A percentile compares a stretch with the other conserved stretches of the same genome.
phyloP scores from a whole-genome alignment of 129 eudicot genomes.

The Ambrosia artemisiifolia region DNA sequence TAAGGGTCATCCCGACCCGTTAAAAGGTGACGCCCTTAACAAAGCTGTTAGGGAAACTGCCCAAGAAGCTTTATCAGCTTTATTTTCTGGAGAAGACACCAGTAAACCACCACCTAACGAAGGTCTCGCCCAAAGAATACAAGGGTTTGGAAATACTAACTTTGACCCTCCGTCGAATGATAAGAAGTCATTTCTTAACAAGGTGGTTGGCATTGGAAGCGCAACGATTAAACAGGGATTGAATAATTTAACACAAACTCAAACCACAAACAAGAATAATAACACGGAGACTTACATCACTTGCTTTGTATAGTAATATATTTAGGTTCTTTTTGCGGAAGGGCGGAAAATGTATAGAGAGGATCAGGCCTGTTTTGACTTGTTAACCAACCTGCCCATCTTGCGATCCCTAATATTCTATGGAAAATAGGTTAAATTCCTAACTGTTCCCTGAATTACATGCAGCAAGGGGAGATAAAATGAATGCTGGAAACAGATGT shows the following conservation, averaged over 20 bases:
- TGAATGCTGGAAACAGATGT: slow-evolving; percentile 67
- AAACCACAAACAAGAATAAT: slow-evolving; percentile 43
- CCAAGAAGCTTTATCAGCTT: slow-evolving; percentile 85
- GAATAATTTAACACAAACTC: slow-evolving; percentile 55
- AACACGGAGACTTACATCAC: slow-evolving; percentile 71
- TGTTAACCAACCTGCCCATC: background rate
- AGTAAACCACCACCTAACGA: slow-evolving; percentile 65
- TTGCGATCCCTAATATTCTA: background rate
- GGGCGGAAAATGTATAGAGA: background rate
- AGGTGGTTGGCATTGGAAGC: slow-evolving; percentile 81
- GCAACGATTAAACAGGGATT: slow-evolving; percentile 73
- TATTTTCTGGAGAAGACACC: slow-evolving; percentile 75
- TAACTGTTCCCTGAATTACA: background rate
- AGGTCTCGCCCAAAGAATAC: slow-evolving; percentile 62
- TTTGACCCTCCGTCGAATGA: slow-evolving; percentile 66
- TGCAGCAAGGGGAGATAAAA: slow-evolving; percentile 73
- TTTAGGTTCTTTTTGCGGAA: background rate
- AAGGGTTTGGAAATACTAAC: slow-evolving; percentile 87
- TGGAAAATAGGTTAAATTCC: background rate
- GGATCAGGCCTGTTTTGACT: background rate
- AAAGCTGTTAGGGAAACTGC: slow-evolving; percentile 90
- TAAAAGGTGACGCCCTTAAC: slow-evolving; percentile 87
- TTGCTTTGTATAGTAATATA: no score
- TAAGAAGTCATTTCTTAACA: slow-evolving; percentile 66
- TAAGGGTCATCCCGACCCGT: slow-evolving; percentile 82